Conservation (phyloP, 2,329 filamentous ascomycete species). For the Xenoacremonium recifei region DNA sequence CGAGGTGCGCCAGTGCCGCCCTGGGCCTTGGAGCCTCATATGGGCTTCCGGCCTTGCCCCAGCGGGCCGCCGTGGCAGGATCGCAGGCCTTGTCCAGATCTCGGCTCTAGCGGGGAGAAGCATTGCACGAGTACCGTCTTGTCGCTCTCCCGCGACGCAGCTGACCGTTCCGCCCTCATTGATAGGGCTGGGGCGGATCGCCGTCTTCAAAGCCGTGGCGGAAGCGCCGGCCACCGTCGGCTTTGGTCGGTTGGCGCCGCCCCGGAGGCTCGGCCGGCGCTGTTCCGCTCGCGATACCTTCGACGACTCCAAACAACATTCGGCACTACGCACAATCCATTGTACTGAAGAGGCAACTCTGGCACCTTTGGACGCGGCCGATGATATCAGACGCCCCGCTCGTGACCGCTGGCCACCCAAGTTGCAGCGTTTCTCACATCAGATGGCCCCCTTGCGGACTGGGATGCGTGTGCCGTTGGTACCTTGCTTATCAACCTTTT, state of each 20-base stretch:
- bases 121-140: neutral
- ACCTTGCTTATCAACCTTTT: neutral
- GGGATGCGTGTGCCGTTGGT: too few species aligned
- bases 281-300: slow-evolving; percentile 27
- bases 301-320: slow-evolving; percentile 17
- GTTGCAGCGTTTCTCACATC: slow-evolving; percentile 13
- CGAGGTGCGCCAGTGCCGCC: neutral
- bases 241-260: slow-evolving; percentile 38
- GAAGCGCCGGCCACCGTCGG: slow-evolving; percentile 37
- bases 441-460: slow-evolving; percentile 7
- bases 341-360: slow-evolving; percentile 12
- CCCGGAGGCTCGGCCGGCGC: slow-evolving; percentile 24
- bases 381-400: slow-evolving; percentile 29
- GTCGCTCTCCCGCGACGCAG: slow-evolving; percentile 13
- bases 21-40: neutral
- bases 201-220: slow-evolving; percentile 10
- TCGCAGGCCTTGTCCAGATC: slow-evolving; percentile 1
- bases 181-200: slow-evolving; percentile 4
- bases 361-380: slow-evolving; percentile 9
- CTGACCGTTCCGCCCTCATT: slow-evolving; percentile 17
- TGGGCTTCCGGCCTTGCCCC: neutral
- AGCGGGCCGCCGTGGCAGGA: neutral
- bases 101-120: slow-evolving; percentile 17
- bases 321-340: slow-evolving; percentile 22
- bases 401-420: slow-evolving; percentile 18